phyloP scores from a whole-genome alignment of 805 yeast genomes.

The Candida multigemmis region DNA sequence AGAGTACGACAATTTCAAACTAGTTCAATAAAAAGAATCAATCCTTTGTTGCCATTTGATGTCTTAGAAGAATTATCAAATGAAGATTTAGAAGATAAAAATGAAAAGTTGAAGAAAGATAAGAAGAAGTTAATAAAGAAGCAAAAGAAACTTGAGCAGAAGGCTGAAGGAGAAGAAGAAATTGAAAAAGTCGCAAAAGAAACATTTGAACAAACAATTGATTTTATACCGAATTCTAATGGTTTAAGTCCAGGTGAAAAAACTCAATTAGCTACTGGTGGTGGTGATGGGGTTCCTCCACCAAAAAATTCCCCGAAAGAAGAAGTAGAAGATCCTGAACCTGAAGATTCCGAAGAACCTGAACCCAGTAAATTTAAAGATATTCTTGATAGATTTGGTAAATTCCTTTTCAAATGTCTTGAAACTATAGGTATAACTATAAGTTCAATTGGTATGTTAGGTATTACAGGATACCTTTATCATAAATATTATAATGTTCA shows the following conservation, averaged over 20 bases:
- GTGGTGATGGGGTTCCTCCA: conserved; percentile 4
- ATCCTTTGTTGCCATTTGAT: conserved; percentile 35
- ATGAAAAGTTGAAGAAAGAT: conserved; percentile 17
- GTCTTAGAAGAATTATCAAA: conserved; percentile 25
- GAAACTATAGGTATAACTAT: conserved; percentile 70
- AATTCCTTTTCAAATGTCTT: conserved; percentile 33
- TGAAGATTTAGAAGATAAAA: conserved; percentile 20
- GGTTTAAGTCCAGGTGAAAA: conserved; percentile 1
- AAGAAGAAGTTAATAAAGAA: conserved; percentile 15
- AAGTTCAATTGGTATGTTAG: conserved; percentile 59
- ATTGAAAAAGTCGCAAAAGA: conserved; percentile 5
- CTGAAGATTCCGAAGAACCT: conserved; percentile 8
- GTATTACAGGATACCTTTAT: conserved; percentile 63
- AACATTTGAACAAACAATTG: background rate
- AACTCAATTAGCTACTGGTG: conserved; percentile 5
- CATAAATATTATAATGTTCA: conserved; percentile 52
- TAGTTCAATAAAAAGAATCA: conserved; percentile 11
- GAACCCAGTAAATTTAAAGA: conserved; percentile 10
- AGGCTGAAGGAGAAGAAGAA: conserved; percentile 2
- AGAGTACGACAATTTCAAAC: too few relatives aligned
- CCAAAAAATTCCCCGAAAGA: conserved; percentile 4
- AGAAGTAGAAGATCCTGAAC: conserved; percentile 7
- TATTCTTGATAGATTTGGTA: conserved; percentile 9
- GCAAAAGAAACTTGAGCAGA: conserved; percentile 8
- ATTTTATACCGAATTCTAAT: background rate